These are phyloP conservation scores for Phaeomoniella chlamydospora DNA, from an alignment of 2,329 filamentous ascomycete species.

Conservation along the genomic window DNA sequence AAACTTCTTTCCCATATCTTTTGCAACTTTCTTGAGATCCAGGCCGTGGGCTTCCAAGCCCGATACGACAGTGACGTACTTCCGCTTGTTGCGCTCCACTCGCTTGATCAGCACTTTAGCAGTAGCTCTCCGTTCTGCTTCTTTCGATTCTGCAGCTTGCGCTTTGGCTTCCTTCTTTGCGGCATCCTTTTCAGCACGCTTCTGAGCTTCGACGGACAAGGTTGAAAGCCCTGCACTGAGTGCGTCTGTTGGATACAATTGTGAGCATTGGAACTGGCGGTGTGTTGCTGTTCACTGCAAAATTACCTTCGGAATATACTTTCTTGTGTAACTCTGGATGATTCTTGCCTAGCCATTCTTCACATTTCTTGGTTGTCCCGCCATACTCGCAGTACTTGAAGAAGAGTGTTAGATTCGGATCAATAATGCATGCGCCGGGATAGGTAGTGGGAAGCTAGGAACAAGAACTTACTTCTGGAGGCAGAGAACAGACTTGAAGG, in stretches of 20 bases:
- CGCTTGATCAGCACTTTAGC: conserved; percentile 85
- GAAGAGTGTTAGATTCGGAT: background rate
- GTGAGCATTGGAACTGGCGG: conserved; percentile 3
- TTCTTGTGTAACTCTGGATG: conserved; percentile 59
- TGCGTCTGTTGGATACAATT: conserved; percentile 51
- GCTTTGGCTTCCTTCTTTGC: conserved; percentile 95
- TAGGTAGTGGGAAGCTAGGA: background rate
- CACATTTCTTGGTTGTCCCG: conserved; percentile 89
- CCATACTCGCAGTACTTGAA: conserved; percentile 95
- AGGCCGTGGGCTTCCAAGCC: conserved; percentile 83
- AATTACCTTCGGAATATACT: conserved; percentile 79
- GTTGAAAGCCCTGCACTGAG: conserved; percentile 72
- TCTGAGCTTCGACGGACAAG: conserved; percentile 80
- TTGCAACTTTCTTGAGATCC: conserved; percentile 88
- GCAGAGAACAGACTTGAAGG: conserved; percentile 50
- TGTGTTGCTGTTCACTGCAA: conserved; percentile 13
- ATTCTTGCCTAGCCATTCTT: conserved; percentile 77
- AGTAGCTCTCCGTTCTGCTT: conserved; percentile 67
- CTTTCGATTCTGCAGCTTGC: conserved; percentile 69
- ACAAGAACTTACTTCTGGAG: conserved; percentile 46
- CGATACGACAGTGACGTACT: conserved; percentile 84
- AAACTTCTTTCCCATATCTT: conserved; percentile 98
- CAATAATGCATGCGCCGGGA: background rate
- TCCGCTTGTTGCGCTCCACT: conserved; percentile 95
- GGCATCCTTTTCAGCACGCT: conserved; percentile 89